Conservation (phyloP, 306 rosid genomes). For the Vachellia pachyceras region DNA sequence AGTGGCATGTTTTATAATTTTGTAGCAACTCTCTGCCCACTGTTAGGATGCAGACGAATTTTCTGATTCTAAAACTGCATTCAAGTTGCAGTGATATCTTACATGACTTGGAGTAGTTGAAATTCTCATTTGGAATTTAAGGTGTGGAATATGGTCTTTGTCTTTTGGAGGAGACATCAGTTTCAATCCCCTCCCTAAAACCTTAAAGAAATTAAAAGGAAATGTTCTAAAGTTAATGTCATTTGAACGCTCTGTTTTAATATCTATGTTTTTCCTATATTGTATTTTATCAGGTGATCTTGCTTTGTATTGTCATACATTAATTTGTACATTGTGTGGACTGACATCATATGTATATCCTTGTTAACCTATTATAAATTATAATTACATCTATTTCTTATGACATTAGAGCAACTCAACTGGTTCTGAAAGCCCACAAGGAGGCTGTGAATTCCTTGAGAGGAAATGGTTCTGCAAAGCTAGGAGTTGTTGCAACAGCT, state of each 20-base stretch:
- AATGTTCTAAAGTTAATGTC: neutral
- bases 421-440: slow-evolving; percentile 96
- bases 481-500: slow-evolving; percentile 96
- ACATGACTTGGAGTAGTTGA: neutral
- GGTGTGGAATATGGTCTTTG: neutral
- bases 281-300: too few relatives aligned
- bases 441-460: slow-evolving; percentile 98
- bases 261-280: too few relatives aligned
- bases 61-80: neutral
- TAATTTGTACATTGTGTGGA: too few relatives aligned
- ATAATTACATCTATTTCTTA: slow-evolving; percentile 25
- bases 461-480: slow-evolving; percentile 87
- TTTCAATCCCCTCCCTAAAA: neutral
- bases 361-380: slow-evolving; percentile 13
- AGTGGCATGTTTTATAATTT: slow-evolving; percentile 5
- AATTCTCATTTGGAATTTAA: neutral
- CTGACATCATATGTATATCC: neutral
- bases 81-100: neutral
- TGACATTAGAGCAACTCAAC: slow-evolving; percentile 80
- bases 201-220: neutral
- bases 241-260: neutral
- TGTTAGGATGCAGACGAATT: neutral
- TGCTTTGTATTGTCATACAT: too few relatives aligned
- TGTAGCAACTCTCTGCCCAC: neutral
- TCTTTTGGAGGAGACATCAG: neutral